These are phyloP conservation scores for Ustilago loliicola DNA, from an alignment of 1,284 basidiomycete genomes.

Conservation along the genomic window DNA sequence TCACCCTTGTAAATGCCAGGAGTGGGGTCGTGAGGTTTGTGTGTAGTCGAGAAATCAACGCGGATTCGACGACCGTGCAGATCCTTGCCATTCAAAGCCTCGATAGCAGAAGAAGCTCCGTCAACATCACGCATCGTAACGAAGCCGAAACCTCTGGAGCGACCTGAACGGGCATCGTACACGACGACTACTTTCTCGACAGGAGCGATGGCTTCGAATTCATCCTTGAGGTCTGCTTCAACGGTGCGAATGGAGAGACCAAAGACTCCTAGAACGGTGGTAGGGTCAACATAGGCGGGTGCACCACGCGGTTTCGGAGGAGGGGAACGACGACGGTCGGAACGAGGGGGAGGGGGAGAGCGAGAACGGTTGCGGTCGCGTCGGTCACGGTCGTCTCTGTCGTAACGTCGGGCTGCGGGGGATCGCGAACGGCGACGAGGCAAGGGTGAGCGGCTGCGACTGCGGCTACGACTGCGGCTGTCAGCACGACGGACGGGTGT, in stretches of 20 bases:
- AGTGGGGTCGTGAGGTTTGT: slow-evolving; percentile 91
- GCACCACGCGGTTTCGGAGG: slow-evolving; percentile 45
- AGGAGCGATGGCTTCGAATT: slow-evolving; percentile 87
- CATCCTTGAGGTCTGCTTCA: slow-evolving; percentile 92
- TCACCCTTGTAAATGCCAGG: slow-evolving; percentile 85
- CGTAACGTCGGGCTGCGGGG: slow-evolving; percentile 33
- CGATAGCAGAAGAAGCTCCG: slow-evolving; percentile 87
- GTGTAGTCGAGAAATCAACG: slow-evolving; percentile 95
- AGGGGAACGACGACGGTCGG: slow-evolving; percentile 42
- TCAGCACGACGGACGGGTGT: slow-evolving; percentile 13
- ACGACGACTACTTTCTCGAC: slow-evolving; percentile 94
- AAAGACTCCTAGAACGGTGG: slow-evolving; percentile 92
- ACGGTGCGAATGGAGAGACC: slow-evolving; percentile 93
- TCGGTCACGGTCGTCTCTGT: slow-evolving; percentile 29
- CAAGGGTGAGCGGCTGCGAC: slow-evolving; percentile 24
- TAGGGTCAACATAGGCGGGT: slow-evolving; percentile 77
- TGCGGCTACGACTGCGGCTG: slow-evolving; percentile 26
- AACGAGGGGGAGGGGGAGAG: slow-evolving; percentile 38
- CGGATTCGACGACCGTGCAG: slow-evolving; percentile 95
- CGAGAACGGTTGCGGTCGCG: slow-evolving; percentile 38
- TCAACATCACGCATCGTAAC: slow-evolving; percentile 90
- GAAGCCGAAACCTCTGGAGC: slow-evolving; percentile 97
- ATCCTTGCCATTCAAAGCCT: slow-evolving; percentile 93
- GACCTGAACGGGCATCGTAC: slow-evolving; percentile 97
- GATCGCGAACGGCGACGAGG: slow-evolving; percentile 49